Base-by-base conservation (phyloP, 2,329 filamentous ascomycete species). In the Capronia coronata region DNA sequence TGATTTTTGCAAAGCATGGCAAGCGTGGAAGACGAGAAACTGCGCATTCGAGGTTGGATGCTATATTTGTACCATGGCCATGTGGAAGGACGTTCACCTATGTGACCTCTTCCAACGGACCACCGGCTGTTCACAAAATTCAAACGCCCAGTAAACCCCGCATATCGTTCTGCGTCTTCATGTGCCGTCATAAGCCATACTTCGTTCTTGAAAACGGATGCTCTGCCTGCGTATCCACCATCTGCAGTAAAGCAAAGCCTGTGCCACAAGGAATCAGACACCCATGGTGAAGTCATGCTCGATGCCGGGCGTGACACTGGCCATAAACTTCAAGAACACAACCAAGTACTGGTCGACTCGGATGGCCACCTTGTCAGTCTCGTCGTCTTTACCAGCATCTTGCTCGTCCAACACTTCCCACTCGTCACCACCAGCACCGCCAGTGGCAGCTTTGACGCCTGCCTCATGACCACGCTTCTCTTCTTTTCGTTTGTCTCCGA, bases 281-380 rank as follows among this genome's bases (percentile, higher is more conserved):
- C 88, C 87, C 89, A 96, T 96, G 1, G 91, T 97, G 67, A 94
- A 96, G 67, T 97, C 91, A 68, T 96, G 88, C 71, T 97, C 91
- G 68, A 98, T 97, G 41, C 90, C 90, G 4, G 93, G 93, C 13
- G 91, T 97, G 38, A 98, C 93, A 62, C 84, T 93, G 27, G 84
- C 83, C 74, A 87, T 87, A 68, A 87, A 87, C 77, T 75, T 75
- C 53, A 75, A 60, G 59, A 75, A 75, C 13, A 75, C 72, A 41
- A 75, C 72, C 52, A 75, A 57, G 61, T 75, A 75, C 62, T 75
- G 72, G 60, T 75, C 72, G 30, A 75, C 72, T 9, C 72, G 63
- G 49, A 75, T 75, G 7, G 72, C 72, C 45, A 67, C 62, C 49
- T 71, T 67, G 49, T 73, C 66, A 18, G 72, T 62, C 32, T 67